These are phyloP conservation scores for Fusarium euwallaceae DNA, from an alignment of 2,329 filamentous ascomycete species.

Conservation along the genomic window DNA sequence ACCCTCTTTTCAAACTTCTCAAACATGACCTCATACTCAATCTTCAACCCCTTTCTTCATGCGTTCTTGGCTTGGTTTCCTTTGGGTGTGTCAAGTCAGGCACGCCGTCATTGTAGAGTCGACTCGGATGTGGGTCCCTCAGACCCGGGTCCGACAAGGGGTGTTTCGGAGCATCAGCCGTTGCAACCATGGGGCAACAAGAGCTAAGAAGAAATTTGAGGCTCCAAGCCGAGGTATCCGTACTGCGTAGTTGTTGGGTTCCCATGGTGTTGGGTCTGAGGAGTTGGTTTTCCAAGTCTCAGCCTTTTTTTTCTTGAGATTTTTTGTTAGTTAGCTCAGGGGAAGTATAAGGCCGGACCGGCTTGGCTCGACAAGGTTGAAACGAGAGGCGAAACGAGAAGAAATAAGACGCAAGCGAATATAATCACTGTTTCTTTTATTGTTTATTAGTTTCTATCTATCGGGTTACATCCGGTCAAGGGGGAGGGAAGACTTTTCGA, in stretches of 20 bases:
- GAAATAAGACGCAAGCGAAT: not conserved
- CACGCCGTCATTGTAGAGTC: constrained; percentile 4
- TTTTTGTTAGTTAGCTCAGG: constrained; percentile 17
- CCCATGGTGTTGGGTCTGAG: not conserved
- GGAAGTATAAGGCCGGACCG: not conserved
- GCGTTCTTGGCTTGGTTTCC: not conserved
- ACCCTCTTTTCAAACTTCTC: not conserved
- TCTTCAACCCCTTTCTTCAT: not conserved
- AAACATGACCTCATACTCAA: not conserved
- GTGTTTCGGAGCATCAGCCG: constrained; percentile 29
- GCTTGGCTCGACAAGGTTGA: constrained; percentile 16
- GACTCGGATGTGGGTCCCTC: not conserved
- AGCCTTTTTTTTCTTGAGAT: not conserved
- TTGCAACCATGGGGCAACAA: constrained; percentile 15
- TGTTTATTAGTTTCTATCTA: constrained; percentile 34
- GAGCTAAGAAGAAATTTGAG: not conserved
- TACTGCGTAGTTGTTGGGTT: not conserved
- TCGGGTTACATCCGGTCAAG: not conserved
- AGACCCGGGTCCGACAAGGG: constrained; percentile 13
- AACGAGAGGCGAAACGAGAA: not conserved
- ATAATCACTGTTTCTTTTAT: constrained; percentile 8
- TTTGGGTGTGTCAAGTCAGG: not conserved
- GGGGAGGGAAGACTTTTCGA: not conserved
- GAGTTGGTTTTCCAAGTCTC: not conserved
- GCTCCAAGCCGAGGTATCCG: not conserved